Conservation (phyloP, 345 rosid genomes). For the Linum tenue region DNA sequence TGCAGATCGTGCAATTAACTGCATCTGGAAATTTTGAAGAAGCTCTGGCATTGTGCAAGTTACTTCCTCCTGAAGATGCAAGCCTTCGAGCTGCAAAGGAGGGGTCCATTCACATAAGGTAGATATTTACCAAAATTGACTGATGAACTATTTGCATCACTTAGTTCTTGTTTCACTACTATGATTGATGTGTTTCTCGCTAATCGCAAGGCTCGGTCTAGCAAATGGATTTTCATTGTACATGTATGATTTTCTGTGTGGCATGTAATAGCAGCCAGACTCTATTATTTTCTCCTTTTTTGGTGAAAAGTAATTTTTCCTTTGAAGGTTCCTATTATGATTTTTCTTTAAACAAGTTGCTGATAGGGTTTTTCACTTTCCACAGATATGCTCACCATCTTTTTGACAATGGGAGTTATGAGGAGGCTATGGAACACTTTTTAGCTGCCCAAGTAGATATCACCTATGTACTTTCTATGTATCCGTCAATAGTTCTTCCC, state of each 20-base stretch:
- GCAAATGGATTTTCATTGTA: background rate
- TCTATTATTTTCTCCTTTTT: no score
- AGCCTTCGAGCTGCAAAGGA: constrained; percentile 92
- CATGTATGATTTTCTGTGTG: background rate
- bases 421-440: constrained; percentile 98
- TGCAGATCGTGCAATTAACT: constrained; percentile 94
- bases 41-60: constrained; percentile 88
- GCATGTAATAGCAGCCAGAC: background rate
- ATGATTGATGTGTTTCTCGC: background rate
- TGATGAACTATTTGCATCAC: background rate
- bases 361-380: background rate
- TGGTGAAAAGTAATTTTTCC: background rate
- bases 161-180: background rate
- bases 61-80: constrained; percentile 94
- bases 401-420: constrained; percentile 87
- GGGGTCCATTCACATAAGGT: constrained; percentile 95
- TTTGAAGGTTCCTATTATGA: background rate
- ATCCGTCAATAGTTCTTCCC: constrained; percentile 77
- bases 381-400: constrained; percentile 93
- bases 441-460: constrained; percentile 95
- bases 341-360: background rate
- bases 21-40: constrained; percentile 98
- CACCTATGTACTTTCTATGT: constrained; percentile 83
- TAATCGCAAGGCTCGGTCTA: background rate
- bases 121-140: constrained; percentile 9